Base-by-base conservation (phyloP, 2,329 filamentous ascomycete species). In the Paramyrothecium roridum region DNA sequence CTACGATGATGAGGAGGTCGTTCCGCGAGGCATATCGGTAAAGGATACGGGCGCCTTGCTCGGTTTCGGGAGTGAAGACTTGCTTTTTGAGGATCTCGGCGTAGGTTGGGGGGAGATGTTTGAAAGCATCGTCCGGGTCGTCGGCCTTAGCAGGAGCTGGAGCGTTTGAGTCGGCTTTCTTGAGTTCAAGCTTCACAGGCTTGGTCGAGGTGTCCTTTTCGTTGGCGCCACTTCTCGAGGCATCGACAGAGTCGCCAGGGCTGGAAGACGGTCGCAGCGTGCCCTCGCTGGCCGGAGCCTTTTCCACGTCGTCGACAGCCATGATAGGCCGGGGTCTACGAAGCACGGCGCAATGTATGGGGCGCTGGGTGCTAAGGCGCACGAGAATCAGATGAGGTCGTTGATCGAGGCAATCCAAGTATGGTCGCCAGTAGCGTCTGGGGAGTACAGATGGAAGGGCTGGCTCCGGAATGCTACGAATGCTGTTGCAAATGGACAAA, bases 1-100 rank as follows among this genome's bases (percentile, higher is more conserved):
- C 70, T 43, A 71, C 63, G 45, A 91, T 80, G 65, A 92, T 84
- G 57, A 86, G 60, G 17, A 87, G 65, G 65, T 93, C 89, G 60
- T 78, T 80, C 50, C 73, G 78, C 2, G 85, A 86, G 3, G 89
- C 83, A 75, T 91, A 93, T 59, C 89, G 84, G 68, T 84, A 91
- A 20, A 92, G 76, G 0, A 82, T 82, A 57, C 78, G 76, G 59
- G 87, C 80, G n/a, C 83, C 86, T 34, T 89, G 79, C 63, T 85
- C 85, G 55, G 86, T 76, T 12, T 81, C 76, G 33, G 86, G 86
- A 0, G 85, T 85, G 51, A 85, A 74, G 58, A 92, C 78, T 72
- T 95, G 90, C 56, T 76, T 78, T 68, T 81, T 85, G 57, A 95
- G 73, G 53, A 93, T 82, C 20, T 80, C 76, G 53, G 81, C 85